Evolutionary conservation across 768 basidiomycete species (phyloP), one percentile per base, ranked within the genome.

Genomic region (Trametes maxima): DNA sequence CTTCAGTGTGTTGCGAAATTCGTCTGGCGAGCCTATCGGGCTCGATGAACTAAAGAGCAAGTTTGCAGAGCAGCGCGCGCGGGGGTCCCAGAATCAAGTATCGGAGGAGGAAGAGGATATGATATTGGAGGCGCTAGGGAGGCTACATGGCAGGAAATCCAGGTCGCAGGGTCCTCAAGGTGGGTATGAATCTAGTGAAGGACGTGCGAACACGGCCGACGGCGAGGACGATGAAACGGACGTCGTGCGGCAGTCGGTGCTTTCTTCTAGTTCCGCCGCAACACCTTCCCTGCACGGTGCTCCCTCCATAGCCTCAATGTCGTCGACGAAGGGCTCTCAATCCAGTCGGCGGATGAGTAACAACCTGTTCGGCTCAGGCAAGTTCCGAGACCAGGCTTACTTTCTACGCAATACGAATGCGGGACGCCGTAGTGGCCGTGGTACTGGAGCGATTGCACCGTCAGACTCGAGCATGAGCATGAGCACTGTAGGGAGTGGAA

Each of bases 41-140:
- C 72, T 92, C 37, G 85, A 90, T 72, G 80, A 85, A 65, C 78
- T 94, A 42, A 81, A 82, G 64, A 76, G 75, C 58, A 85, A 84
- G 61, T 80, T 94, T 65, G 91, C 91, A 33, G 83, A 90, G 64
- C 92, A 93, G 73, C 79, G 92, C 63, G 85, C 85, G 47, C 79
- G 83, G 65, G 90, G 92, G 7, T 82, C 79, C 16, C 78, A 80
- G 60, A 82, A 87, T 67, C 85, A 85, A 57, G 84, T 94, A 51
- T 82, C 88, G 54, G 89, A 92, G 74, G 89, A 87, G 68, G 92
- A 94, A 71, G 89, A 92, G 76, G 88, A 88, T 58, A 91, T 94
- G 86, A 80, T 94, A 62, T 75, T 94, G 61, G 86, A 89, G 76
- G 87, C 86, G 14, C 77, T 94, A 58, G 84, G 84, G 54, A 73